Conservation (phyloP, 2,329 filamentous ascomycete genomes). For the Diplodia sapinea region DNA sequence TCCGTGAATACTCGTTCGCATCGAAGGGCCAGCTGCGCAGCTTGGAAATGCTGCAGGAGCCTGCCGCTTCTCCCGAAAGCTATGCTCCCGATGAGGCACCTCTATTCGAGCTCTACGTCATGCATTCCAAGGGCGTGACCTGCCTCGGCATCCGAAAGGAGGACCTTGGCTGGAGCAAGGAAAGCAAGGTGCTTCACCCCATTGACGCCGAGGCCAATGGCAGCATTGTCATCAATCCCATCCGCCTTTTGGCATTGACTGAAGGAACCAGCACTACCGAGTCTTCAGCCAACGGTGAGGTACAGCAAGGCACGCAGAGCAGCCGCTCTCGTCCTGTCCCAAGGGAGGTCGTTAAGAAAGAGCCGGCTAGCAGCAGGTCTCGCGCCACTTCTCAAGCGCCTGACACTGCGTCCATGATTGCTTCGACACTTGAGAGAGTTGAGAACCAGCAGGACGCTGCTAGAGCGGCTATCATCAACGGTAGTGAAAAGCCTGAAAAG, state of each 20-base stretch:
- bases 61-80: slow-evolving; percentile 64
- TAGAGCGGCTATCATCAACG: slow-evolving; percentile 49
- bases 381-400: slow-evolving; percentile 41
- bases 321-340: slow-evolving; percentile 39
- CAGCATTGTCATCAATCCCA: slow-evolving; percentile 74
- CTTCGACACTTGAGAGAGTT: slow-evolving; percentile 50
- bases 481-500: slow-evolving; percentile 50
- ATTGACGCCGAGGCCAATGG: slow-evolving; percentile 78
- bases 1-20: slow-evolving; percentile 91
- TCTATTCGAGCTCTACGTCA: slow-evolving; percentile 92
- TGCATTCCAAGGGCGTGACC: slow-evolving; percentile 97
- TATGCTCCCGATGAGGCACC: slow-evolving; percentile 68
- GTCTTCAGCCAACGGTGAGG: slow-evolving; percentile 54
- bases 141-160: slow-evolving; percentile 83
- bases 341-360: slow-evolving; percentile 44
- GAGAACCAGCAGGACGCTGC: slow-evolving; percentile 51
- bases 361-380: slow-evolving; percentile 42
- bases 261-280: slow-evolving; percentile 49
- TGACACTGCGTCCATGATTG: slow-evolving; percentile 46
- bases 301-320: slow-evolving; percentile 1
- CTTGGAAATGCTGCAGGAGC: slow-evolving; percentile 81
- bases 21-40: slow-evolving; percentile 87
- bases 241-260: slow-evolving; percentile 51
- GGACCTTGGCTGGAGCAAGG: slow-evolving; percentile 88
- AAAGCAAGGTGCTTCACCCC: slow-evolving; percentile 83